A percentile compares a stretch with the other conserved stretches of the same genome.
phyloP scores from a whole-genome alignment of 1,284 basidiomycete genomes.

The Sphaerobolus stellatus region DNA sequence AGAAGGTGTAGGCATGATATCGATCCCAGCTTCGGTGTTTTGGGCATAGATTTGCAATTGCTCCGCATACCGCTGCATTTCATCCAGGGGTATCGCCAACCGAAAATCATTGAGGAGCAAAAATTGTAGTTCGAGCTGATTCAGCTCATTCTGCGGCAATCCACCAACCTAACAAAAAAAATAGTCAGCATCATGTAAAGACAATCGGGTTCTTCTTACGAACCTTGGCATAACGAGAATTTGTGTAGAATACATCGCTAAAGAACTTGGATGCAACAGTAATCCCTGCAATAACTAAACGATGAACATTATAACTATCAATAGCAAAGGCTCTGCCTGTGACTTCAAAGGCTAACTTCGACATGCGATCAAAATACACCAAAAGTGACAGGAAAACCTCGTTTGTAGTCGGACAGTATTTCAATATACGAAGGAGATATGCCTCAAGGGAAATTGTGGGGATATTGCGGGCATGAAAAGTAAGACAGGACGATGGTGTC shows the following conservation, averaged over 20 bases:
- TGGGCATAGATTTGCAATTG: constrained; percentile 51
- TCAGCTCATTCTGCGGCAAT: constrained; percentile 89
- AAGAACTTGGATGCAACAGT: constrained; percentile 99
- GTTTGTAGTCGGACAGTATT: constrained; percentile 98
- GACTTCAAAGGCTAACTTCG: constrained; percentile 63
- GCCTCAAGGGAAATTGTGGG: constrained; percentile 94
- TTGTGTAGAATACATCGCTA: constrained; percentile 99
- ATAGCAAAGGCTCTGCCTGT: constrained; percentile 84
- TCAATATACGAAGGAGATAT: constrained; percentile 93
- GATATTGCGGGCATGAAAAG: constrained; percentile 94
- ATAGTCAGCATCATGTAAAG: neutral
- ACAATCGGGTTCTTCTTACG: constrained; percentile 26
- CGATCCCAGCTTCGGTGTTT: constrained; percentile 5
- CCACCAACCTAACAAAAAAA: constrained; percentile 74
- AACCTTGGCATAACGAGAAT: constrained; percentile 97
- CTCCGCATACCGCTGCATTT: constrained; percentile 95
- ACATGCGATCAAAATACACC: constrained; percentile 96
- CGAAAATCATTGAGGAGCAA: constrained; percentile 94
- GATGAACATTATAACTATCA: constrained; percentile 96
- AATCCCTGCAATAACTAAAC: constrained; percentile 94
- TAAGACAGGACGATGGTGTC: constrained; percentile 80
- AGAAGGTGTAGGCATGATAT: neutral
- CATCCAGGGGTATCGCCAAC: constrained; percentile 82
- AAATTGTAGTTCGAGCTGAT: constrained; percentile 97
- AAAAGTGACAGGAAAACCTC: constrained; percentile 93